Base-by-base conservation (phyloP, 371 early-diverging fungal genomes). In the Lichtheimia hyalospora region DNA sequence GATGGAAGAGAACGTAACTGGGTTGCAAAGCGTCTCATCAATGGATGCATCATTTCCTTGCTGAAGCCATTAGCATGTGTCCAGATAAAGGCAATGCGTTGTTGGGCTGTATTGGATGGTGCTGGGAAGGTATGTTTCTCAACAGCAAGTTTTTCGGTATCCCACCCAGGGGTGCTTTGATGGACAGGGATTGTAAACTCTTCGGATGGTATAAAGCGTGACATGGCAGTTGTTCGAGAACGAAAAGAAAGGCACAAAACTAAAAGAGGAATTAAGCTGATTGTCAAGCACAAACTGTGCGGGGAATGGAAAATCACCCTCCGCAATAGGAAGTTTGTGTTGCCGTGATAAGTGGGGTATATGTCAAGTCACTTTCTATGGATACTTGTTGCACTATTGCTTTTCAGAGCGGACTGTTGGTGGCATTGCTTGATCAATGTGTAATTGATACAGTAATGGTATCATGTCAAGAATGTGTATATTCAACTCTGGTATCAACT, bases 31-130 rank as follows among this genome's bases (percentile, higher is more conserved):
- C 63, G 62, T 10, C 58, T 66, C 68, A 75, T 79, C 12, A 74
- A 14, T n/a, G 79, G 75, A 46, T 75, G 74, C 27, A 71, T 51
- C 1, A 61, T 49, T 44, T 79, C 75, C 58, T 75, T 75, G 49
- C 75, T 69, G 25, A 73, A 75, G 2, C 79, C 79, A 39, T 73
- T 79, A 2, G 70, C 64, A 59, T 79, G 75, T 4, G 74, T 69
- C 49, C 66, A 73, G 1, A 79, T 24, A 49, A 68, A 65, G 5
- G 67, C 66, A 15, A 68, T 49, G 68, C 16, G 20, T 34, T 63
- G 70, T 5, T 39, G 23, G 8, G 4, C 14, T 6, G 46, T 27
- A 3, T 49, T 34, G 6, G 13, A 23, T 16, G 52, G 48, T 1
- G 67, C 63, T 18, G 70, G 65, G 40, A 68, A 74, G 13, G 49